Percentiles rank a stretch among this genome's conserved stretches.
These are phyloP conservation scores for Saccharomyces hybrid DNA, from an alignment of 1,139 yeast species.

Conservation along the genomic window DNA sequence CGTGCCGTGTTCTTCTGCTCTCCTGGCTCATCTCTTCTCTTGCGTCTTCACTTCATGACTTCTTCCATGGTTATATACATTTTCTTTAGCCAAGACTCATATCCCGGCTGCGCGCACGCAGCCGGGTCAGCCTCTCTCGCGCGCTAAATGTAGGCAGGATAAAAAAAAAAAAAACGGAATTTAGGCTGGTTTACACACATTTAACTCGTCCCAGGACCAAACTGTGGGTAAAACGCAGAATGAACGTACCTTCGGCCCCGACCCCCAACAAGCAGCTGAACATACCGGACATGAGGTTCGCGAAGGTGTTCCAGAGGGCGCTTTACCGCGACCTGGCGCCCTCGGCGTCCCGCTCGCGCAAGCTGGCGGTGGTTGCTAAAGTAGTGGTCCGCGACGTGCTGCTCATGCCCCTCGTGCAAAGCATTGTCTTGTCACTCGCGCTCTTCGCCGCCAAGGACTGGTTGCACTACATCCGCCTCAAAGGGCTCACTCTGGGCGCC, in stretches of 20 bases:
- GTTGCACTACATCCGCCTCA: not conserved
- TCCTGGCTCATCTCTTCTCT: not conserved
- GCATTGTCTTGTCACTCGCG: constrained; percentile 31
- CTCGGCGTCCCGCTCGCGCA: constrained; percentile 26
- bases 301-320: constrained; percentile 4
- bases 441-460: not conserved
- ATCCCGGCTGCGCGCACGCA: constrained; percentile 3
- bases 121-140: constrained; percentile 1
- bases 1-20: not conserved
- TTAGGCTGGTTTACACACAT: not conserved
- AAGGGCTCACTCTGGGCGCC: not conserved
- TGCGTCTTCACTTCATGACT: not conserved
- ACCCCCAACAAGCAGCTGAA: constrained; percentile 5
- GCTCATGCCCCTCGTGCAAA: constrained; percentile 62
- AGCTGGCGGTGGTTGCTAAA: constrained; percentile 35
- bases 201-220: not conserved
- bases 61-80: not conserved
- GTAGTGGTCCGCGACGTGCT: constrained; percentile 59
- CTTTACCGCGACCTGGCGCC: not conserved
- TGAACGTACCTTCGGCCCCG: not conserved
- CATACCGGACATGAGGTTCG: constrained; percentile 6
- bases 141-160: not conserved
- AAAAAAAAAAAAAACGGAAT: not conserved
- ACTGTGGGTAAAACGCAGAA: not conserved
- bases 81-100: constrained; percentile 8